Base-by-base conservation (phyloP, 768 basidiomycete genomes). In the Xerocomellus dryophilus region DNA sequence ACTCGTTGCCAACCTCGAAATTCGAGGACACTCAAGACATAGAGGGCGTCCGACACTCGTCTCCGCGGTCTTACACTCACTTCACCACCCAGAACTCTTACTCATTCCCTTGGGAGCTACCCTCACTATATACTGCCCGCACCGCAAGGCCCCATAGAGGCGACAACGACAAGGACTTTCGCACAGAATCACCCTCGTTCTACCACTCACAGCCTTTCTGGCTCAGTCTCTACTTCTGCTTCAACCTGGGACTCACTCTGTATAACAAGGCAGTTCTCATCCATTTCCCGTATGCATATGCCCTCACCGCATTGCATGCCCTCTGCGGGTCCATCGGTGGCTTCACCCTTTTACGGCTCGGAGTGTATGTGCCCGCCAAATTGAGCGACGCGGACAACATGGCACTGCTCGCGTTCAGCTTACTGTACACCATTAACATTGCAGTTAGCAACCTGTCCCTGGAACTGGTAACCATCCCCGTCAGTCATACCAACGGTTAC, bases 211-310 rank as follows among this genome's bases (percentile, higher is more conserved):
- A 71, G 21, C 60, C 70, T 2, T 74, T 77, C 49, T 94, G 91
- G 91, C 80, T 98, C 17, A 61, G 70, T 5, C 75, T 92, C 56
- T 98, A 97, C 75, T 98, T 99, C 66, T 69, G 75, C 56, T 88
- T 95, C 79, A 98, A 98, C 71, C 84, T 98, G 27, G 81, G 83
- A 11, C 81, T 99, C 59, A 98, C 96, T 8, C 75, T 99, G 41
- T 97, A 92, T 73, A 99, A 99, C 81, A 99, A 99, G 72, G 79
- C 83, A 35, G 85, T 98, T 17, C 84, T 99, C 57, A 85, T 90
- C 49, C 83, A 81, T 51, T 98, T 98, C 66, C 97, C 97, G 0
- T 98, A 92, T 64, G 95, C 96, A 3, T 98, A 98, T 76, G 90
- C 93, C 2, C 80, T 99, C 21, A 98, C 96, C 2, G 94, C 93